phyloP scores from a whole-genome alignment of 2,329 filamentous ascomycete genomes.

The Calonectria multiphialidica region DNA sequence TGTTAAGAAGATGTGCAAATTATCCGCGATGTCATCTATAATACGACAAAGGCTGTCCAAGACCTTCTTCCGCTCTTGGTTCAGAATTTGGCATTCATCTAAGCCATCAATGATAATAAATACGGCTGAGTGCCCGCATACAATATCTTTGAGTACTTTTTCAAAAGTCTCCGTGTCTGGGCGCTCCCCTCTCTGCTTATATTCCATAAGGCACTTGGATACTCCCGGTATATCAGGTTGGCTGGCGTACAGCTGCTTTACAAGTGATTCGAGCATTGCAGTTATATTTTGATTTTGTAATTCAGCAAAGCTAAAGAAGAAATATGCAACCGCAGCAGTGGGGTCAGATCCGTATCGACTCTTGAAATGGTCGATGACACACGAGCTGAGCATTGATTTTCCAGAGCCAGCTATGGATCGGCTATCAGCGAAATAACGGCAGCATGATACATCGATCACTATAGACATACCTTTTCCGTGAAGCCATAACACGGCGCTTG shows the following conservation, averaged over 20 bases:
- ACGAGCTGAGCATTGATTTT: not conserved
- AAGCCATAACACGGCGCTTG: not conserved
- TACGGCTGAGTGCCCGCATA: not conserved
- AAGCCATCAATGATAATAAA: not conserved
- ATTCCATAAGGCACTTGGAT: not conserved
- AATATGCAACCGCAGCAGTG: not conserved
- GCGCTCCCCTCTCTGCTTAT: not conserved
- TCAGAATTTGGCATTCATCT: not conserved
- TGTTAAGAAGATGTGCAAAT: not conserved
- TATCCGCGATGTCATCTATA: not conserved
- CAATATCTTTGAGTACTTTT: not conserved
- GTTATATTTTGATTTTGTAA: not conserved
- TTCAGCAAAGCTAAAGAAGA: not conserved
- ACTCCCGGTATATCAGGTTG: not conserved
- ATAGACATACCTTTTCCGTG: not conserved
- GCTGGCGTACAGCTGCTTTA: not conserved
- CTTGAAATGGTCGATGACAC: not conserved
- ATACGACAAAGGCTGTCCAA: not conserved
- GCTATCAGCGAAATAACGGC: not conserved
- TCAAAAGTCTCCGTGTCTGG: not conserved
- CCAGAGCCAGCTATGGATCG: not conserved
- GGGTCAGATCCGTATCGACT: not conserved
- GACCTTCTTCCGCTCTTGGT: not conserved
- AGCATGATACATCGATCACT: not conserved
- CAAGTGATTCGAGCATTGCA: not conserved